Conservation (phyloP, 31 red algal genomes). For the Asparagopsis taxiformis region DNA sequence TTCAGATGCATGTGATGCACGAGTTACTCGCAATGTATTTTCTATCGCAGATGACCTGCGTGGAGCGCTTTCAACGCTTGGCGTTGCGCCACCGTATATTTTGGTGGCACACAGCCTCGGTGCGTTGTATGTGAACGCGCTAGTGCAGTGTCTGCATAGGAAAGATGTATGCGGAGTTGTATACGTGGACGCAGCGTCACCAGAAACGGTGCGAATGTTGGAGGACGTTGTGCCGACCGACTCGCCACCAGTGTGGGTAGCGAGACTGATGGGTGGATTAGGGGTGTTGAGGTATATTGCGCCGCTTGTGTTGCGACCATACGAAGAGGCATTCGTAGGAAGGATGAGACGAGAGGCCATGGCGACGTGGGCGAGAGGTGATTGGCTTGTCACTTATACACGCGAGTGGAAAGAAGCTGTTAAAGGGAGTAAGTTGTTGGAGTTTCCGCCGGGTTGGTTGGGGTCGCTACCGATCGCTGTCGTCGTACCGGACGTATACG, state of each 20-base stretch:
- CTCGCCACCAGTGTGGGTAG: conserved; percentile 32
- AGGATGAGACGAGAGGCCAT: conserved; percentile 5
- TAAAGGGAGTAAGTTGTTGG: conserved; percentile 14
- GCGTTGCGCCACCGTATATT: conserved; percentile 38
- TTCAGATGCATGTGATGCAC: not conserved
- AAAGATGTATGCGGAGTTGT: conserved; percentile 44
- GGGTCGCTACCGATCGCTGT: conserved; percentile 39
- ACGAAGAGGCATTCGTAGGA: conserved; percentile 22
- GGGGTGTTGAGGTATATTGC: conserved; percentile 35
- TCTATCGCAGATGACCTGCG: conserved; percentile 14
- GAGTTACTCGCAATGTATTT: not conserved
- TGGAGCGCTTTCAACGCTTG: not conserved
- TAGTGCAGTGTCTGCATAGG: conserved; percentile 6
- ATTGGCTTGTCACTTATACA: conserved; percentile 52
- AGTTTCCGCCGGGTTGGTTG: conserved; percentile 43
- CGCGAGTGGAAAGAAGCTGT: conserved; percentile 38
- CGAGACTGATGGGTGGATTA: conserved; percentile 4
- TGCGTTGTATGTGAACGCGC: conserved; percentile 29
- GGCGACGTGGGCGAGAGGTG: conserved; percentile 32
- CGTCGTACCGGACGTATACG: conserved; percentile 53
- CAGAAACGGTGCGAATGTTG: conserved; percentile 25
- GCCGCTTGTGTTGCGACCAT: conserved; percentile 24
- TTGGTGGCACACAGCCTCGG: conserved; percentile 54
- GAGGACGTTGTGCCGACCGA: conserved; percentile 13
- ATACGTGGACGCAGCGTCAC: conserved; percentile 54